Percentiles rank a stretch among this genome's conserved stretches.
Conservation (phyloP, 805 yeast species). For the Saccharomycopsis javanensis region DNA sequence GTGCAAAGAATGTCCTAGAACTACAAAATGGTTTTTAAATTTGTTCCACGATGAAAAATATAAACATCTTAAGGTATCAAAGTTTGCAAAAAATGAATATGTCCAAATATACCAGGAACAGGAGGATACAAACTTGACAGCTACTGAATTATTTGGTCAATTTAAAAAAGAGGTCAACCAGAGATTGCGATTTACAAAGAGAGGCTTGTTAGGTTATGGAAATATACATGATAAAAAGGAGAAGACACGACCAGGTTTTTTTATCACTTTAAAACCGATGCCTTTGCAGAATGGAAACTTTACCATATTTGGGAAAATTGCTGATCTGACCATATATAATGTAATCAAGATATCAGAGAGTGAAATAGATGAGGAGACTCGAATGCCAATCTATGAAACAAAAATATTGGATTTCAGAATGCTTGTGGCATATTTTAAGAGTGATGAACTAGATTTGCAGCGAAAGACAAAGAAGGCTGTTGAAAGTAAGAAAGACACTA, state of each 20-base stretch:
- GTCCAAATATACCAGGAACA: slow-evolving; percentile 24
- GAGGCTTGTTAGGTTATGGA: slow-evolving; percentile 50
- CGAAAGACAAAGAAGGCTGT: neutral
- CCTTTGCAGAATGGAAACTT: slow-evolving; percentile 35
- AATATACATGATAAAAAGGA: slow-evolving; percentile 26
- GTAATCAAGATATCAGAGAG: slow-evolving; percentile 40
- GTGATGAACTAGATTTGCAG: slow-evolving; percentile 16
- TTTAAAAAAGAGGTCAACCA: slow-evolving; percentile 39
- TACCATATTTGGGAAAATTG: slow-evolving; percentile 49
- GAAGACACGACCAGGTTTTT: slow-evolving; percentile 32
- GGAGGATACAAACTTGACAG: neutral
- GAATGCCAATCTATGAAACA: slow-evolving; percentile 44
- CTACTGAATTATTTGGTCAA: neutral
- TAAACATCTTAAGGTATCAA: slow-evolving; percentile 33
- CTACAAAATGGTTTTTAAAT: slow-evolving; percentile 39
- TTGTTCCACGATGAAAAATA: slow-evolving; percentile 37
- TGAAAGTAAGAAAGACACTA: slow-evolving; percentile 11
- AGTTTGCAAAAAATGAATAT: slow-evolving; percentile 25
- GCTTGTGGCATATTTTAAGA: slow-evolving; percentile 35
- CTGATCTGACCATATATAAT: slow-evolving; percentile 46
- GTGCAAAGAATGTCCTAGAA: slow-evolving; percentile 56
- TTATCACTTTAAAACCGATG: slow-evolving; percentile 39
- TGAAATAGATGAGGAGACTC: slow-evolving; percentile 33
- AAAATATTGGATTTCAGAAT: slow-evolving; percentile 33
- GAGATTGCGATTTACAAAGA: slow-evolving; percentile 38